Conservation (phyloP, 83 land plant species). For the Thuja plicata region DNA sequence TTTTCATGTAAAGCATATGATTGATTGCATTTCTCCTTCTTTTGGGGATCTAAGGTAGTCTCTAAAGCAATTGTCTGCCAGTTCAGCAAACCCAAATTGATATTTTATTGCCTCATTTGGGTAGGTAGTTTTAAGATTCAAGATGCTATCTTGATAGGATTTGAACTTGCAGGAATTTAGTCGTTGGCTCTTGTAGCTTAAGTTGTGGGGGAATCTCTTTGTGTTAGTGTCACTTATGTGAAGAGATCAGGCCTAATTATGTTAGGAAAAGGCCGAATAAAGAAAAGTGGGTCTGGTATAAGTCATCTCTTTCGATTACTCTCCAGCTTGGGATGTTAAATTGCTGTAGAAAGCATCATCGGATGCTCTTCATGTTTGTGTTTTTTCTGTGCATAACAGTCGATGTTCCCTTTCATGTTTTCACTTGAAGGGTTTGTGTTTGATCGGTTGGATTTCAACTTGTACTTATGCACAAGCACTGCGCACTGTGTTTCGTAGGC, state of each 20-base stretch:
- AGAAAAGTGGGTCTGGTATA: background rate
- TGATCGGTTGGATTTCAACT: background rate
- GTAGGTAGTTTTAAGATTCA: too few species aligned
- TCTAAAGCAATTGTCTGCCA: background rate
- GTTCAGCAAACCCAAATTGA: background rate
- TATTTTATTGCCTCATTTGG: too few species aligned
- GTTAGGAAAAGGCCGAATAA: background rate
- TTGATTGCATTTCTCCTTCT: background rate
- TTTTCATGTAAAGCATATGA: background rate
- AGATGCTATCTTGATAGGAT: background rate
- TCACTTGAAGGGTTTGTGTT: background rate
- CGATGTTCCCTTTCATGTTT: background rate
- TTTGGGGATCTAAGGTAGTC: constrained; percentile 10
- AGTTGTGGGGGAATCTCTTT: background rate
- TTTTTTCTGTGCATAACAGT: background rate
- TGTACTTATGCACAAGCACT: background rate
- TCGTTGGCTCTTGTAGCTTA: background rate
- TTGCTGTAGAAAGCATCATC: background rate
- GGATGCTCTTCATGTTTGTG: background rate
- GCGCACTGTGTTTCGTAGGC: background rate
- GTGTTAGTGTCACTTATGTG: background rate
- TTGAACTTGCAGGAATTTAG: background rate
- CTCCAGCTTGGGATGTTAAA: background rate
- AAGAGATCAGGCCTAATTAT: background rate
- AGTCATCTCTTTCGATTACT: background rate